These are phyloP conservation scores for Bidens hawaiensis DNA, from an alignment of 140 eudicot species.

Conservation along the genomic window DNA sequence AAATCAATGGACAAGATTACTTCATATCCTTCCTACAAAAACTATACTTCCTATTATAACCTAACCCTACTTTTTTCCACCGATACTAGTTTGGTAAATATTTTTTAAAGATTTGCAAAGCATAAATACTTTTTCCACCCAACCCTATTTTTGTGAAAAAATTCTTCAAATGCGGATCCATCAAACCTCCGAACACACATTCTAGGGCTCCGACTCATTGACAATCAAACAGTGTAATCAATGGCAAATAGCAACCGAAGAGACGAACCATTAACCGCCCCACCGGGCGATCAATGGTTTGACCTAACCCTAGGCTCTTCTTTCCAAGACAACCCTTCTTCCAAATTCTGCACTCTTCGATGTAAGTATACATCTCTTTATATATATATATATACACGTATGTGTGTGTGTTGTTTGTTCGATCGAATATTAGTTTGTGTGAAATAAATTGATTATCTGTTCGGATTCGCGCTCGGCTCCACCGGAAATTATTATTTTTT, in stretches of 20 bases:
- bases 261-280: conserved; percentile 81
- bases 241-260: conserved; percentile 56
- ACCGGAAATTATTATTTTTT: too few relatives aligned
- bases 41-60: too few relatives aligned
- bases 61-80: too few relatives aligned
- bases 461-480: too few relatives aligned
- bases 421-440: background rate
- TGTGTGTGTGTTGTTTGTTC: background rate
- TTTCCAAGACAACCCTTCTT: conserved; percentile 80
- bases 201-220: conserved; percentile 19
- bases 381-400: background rate
- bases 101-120: too few relatives aligned
- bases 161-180: background rate
- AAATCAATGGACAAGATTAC: too few relatives aligned
- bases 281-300: conserved; percentile 86
- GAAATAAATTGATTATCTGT: conserved; percentile 8
- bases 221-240: conserved; percentile 6
- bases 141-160: too few relatives aligned
- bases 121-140: too few relatives aligned
- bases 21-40: too few relatives aligned
- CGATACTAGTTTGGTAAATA: too few relatives aligned
- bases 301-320: conserved; percentile 90
- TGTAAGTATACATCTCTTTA: conserved; percentile 42
- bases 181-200: conserved; percentile 12
- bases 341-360: conserved; percentile 95